These are phyloP conservation scores for Inga oerstediana DNA, from an alignment of 306 rosid genomes.

Conservation along the genomic window DNA sequence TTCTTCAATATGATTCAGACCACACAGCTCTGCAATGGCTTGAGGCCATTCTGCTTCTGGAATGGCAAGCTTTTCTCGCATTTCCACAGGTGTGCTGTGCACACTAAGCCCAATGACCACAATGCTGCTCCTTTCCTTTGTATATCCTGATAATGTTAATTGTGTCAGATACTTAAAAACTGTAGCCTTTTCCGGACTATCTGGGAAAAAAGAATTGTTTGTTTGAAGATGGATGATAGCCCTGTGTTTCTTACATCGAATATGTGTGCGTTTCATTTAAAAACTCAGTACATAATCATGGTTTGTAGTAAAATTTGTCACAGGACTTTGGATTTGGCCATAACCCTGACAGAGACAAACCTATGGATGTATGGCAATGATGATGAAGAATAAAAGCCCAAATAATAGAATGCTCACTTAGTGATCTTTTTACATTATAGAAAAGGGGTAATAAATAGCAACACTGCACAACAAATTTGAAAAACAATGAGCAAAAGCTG, in stretches of 20 bases:
- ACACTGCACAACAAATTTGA: not conserved
- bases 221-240: not conserved
- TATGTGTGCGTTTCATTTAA: not conserved
- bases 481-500: not conserved
- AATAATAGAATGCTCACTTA: constrained; percentile 4
- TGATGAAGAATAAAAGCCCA: constrained; percentile 13
- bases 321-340: not conserved
- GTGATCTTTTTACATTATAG: not conserved
- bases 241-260: not conserved
- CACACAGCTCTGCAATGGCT: constrained; percentile 90
- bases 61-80: constrained; percentile 97
- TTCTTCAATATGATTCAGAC: constrained; percentile 94
- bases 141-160: constrained; percentile 66
- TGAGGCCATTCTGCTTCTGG: constrained; percentile 99
- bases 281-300: not conserved
- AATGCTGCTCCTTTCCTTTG: constrained; percentile 94
- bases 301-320: not conserved
- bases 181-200: constrained; percentile 27
- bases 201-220: not conserved
- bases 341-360: constrained; percentile 17
- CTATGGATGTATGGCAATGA: not conserved
- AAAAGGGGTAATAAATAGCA: constrained; percentile 1
- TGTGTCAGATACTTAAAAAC: not conserved
- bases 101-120: constrained; percentile 97
- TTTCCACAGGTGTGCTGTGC: constrained; percentile 94